phyloP scores from a whole-genome alignment of 257 asterid species.

The Sherardia arvensis region DNA sequence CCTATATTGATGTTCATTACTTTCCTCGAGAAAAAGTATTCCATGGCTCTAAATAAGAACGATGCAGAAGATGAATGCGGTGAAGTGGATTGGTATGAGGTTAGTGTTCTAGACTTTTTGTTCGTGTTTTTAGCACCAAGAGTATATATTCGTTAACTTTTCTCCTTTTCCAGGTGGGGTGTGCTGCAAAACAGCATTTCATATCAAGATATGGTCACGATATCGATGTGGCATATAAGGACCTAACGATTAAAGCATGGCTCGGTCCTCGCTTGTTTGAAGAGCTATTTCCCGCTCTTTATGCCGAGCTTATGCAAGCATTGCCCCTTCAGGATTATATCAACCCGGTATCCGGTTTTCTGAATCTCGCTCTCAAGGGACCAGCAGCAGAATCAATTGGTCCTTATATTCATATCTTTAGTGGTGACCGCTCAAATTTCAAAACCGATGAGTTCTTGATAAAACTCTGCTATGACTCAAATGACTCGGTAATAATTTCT shows the following conservation, averaged over 20 bases:
- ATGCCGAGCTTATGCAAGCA: constrained; percentile 52
- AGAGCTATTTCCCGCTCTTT: constrained; percentile 75
- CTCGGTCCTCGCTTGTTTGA: constrained; percentile 68
- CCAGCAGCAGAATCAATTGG: constrained; percentile 64
- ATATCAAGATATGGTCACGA: constrained; percentile 64
- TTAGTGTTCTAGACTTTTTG: constrained; percentile 19
- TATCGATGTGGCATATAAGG: constrained; percentile 51
- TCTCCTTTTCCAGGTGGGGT: constrained; percentile 63
- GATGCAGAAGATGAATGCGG: constrained; percentile 28
- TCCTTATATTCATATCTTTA: constrained; percentile 69
- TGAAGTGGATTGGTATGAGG: constrained; percentile 98
- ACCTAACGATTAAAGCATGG: constrained; percentile 63
- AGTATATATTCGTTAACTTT: not conserved
- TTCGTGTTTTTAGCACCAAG: not conserved
- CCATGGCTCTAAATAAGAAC: constrained; percentile 35
- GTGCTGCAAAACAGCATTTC: constrained; percentile 50
- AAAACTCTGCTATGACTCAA: constrained; percentile 64
- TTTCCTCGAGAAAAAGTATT: constrained; percentile 59
- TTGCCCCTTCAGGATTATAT: constrained; percentile 83
- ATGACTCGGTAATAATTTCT: constrained; percentile 58
- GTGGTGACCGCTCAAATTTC: constrained; percentile 72
- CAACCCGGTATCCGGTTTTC: constrained; percentile 69
- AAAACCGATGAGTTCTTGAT: constrained; percentile 55
- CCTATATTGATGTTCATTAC: constrained; percentile 68
- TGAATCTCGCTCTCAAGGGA: constrained; percentile 67